Percentiles rank a stretch among this genome's conserved stretches.
Conservation (phyloP, 1,284 basidiomycete genomes). For the Rhizopogon hawkerae region DNA sequence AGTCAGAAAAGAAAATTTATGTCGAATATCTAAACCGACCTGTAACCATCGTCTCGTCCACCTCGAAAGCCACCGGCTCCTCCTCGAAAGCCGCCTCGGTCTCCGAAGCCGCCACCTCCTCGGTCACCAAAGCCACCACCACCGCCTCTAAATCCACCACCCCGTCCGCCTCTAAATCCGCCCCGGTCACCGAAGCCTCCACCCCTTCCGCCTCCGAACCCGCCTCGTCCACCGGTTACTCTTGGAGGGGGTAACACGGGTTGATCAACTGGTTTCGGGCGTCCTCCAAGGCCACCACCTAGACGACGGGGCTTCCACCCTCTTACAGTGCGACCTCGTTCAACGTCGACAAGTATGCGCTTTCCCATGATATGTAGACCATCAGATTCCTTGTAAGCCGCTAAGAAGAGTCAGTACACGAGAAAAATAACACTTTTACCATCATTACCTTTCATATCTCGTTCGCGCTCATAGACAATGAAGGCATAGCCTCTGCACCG, state of each 20-base stretch:
- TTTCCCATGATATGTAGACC: constrained; percentile 94
- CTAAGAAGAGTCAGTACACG: constrained; percentile 35
- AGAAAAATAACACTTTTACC: constrained; percentile 9
- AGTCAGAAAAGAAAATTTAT: constrained; percentile 15
- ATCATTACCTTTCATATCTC: constrained; percentile 92
- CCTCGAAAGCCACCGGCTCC: constrained; percentile 33
- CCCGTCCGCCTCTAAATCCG: constrained; percentile 34
- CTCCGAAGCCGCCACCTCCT: constrained; percentile 30
- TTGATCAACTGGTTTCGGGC: constrained; percentile 73
- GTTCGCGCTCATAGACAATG: constrained; percentile 94
- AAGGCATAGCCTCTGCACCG: constrained; percentile 93
- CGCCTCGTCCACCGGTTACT: constrained; percentile 29
- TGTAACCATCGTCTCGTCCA: constrained; percentile 43
- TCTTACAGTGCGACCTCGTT: constrained; percentile 94
- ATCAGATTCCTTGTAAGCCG: constrained; percentile 99
- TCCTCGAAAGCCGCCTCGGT: constrained; percentile 29
- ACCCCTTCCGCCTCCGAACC: constrained; percentile 34
- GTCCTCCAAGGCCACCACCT: constrained; percentile 91
- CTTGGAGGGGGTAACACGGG: constrained; percentile 28
- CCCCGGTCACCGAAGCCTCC: constrained; percentile 36
- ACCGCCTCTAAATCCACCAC: constrained; percentile 31
- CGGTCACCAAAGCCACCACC: constrained; percentile 27
- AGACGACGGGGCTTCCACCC: constrained; percentile 97
- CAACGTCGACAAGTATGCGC: constrained; percentile 93
- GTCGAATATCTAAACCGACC: constrained; percentile 30